phyloP scores from a whole-genome alignment of 2,329 filamentous ascomycete species.

The Trichoderma brevicompactum region DNA sequence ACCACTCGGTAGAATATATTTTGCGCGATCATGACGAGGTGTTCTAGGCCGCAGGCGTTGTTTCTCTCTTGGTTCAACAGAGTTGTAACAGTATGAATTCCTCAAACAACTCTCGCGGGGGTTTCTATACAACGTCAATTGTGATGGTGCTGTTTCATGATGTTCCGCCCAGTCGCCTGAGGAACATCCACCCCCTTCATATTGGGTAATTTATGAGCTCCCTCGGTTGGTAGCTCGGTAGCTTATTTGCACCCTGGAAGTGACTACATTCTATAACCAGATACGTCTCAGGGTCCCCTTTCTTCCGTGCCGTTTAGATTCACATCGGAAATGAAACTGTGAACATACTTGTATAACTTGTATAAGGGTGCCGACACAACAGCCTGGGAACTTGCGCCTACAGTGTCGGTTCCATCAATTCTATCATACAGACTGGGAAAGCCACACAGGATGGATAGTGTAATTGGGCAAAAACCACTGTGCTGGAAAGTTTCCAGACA shows the following conservation, averaged over 20 bases:
- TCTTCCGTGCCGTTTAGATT: constrained; percentile 8
- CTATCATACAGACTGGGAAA: not conserved
- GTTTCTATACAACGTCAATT: not conserved
- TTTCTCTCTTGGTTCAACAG: not conserved
- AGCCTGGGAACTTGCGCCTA: not conserved
- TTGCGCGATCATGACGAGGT: not conserved
- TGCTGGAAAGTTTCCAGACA: not conserved
- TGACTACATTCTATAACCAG: constrained; percentile 2
- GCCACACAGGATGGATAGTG: too few species aligned
- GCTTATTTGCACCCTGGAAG: constrained; percentile 5
- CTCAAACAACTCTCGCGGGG: not conserved
- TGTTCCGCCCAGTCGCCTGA: constrained; percentile 12
- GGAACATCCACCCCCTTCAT: constrained; percentile 9
- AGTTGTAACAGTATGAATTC: not conserved
- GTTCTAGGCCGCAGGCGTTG: not conserved
- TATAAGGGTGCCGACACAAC: too few species aligned
- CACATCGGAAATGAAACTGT: constrained; percentile 8
- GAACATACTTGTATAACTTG: too few species aligned
- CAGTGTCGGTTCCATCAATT: not conserved
- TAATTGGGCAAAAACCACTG: not conserved
- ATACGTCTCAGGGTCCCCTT: constrained; percentile 16
- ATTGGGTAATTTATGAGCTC: not conserved
- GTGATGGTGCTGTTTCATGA: not conserved
- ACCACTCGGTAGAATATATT: not conserved
- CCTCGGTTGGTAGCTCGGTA: constrained; percentile 7